Base-by-base conservation (phyloP, 2,329 filamentous ascomycete genomes). In the Lecanicillium sp. region DNA sequence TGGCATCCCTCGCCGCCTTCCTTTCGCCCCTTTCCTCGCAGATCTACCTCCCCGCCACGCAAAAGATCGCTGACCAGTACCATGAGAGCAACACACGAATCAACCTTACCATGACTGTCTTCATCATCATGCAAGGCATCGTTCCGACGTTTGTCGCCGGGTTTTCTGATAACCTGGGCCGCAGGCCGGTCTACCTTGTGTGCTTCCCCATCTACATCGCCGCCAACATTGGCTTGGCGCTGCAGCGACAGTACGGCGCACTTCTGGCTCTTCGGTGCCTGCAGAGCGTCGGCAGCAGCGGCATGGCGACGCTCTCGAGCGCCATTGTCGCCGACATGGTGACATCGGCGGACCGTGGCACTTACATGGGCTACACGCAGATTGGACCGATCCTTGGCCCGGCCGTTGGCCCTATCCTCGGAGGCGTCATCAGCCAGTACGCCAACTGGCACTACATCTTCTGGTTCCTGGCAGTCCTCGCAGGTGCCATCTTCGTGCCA, bases 211-310 rank as follows among this genome's bases (percentile, higher is more conserved):
- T 77, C 5, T 77, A 75, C 47, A 62, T 75, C 1, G 50, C 65
- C 7, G 63, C 74, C 2, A 77, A 74, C 43, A 61, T 77, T 10
- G 67, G 61, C 0, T 61, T 77, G 6, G 71, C 63, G 4, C 64
- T 73, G 4, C 66, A 65, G 2, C 63, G 63, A 3, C 72, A 66
- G 35, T 74, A 73, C 48, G 58, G 61, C 0, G 56, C 67, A 1
- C 59, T 77, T 27, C 58, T 78, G 49, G 55, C 69, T 3, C 67
- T 77, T 20, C 62, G 74, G 36, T 69, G 63, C 1, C 39, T 77
- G 7, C 75, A 78, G 57, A 68, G 70, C 9, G 67, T 67, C 2
- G 73, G 73, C 3, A 72, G 70, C 52, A 67, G 72, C 2, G 70
- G 70, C 1, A 74, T 47, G 1, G 51, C 53, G 3, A 53, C 52